A percentile compares a stretch with the other conserved stretches of the same genome.
These are phyloP conservation scores for Ilex paraguariensis DNA, from an alignment of 305 asterid species.

Conservation along the genomic window DNA sequence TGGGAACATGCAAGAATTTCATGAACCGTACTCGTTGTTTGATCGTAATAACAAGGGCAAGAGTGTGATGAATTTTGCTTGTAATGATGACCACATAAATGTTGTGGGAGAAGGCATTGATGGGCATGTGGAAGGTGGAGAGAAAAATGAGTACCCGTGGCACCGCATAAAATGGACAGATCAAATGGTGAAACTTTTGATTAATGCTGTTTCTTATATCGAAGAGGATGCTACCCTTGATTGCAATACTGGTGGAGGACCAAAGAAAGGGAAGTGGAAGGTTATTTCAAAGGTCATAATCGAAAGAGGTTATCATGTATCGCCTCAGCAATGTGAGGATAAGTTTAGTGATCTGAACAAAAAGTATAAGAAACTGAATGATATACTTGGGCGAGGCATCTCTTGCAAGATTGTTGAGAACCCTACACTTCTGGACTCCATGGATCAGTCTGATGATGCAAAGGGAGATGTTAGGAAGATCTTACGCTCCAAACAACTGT, in stretches of 20 bases:
- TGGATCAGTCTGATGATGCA: slow-evolving; percentile 23
- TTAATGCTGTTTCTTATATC: slow-evolving; percentile 28
- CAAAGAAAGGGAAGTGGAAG: slow-evolving; percentile 38
- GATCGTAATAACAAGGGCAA: background rate
- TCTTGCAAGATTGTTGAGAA: slow-evolving; percentile 28
- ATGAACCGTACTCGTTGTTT: slow-evolving; percentile 11
- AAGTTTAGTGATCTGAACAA: slow-evolving; percentile 42
- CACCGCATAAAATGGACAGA: slow-evolving; percentile 39
- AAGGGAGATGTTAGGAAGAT: slow-evolving; percentile 32
- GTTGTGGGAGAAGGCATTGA: background rate
- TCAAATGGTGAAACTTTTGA: slow-evolving; percentile 41
- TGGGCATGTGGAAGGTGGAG: slow-evolving; percentile 11
- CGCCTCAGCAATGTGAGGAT: slow-evolving; percentile 53
- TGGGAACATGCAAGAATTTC: slow-evolving; percentile 6
- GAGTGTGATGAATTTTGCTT: background rate
- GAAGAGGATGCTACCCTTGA: slow-evolving; percentile 11
- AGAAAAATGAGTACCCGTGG: slow-evolving; percentile 17
- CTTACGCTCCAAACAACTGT: slow-evolving; percentile 32
- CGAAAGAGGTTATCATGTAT: slow-evolving; percentile 32
- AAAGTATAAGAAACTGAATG: slow-evolving; percentile 34
- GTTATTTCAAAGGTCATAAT: slow-evolving; percentile 27
- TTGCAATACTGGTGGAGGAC: slow-evolving; percentile 4
- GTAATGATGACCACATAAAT: slow-evolving; percentile 1
- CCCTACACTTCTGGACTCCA: slow-evolving; percentile 22
- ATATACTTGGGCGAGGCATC: slow-evolving; percentile 24